Base-by-base conservation (phyloP, 106 monocot species). In the Phalaenopsis equestris region DNA sequence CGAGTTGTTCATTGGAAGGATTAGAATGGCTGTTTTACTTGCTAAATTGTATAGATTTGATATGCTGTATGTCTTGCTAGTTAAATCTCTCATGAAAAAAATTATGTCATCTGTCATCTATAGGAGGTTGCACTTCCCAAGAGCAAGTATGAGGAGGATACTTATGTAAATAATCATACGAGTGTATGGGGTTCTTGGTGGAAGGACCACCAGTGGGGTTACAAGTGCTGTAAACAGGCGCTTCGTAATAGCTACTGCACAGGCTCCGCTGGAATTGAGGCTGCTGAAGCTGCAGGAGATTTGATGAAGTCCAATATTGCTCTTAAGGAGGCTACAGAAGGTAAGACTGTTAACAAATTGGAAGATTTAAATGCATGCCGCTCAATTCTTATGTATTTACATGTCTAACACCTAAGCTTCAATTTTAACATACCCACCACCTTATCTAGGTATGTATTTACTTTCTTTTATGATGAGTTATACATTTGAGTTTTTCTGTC, bases 111-210 rank as follows among this genome's bases (percentile, higher is more conserved):
- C 30, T 73, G 36, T 3, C 48, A 12, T n/a, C 37, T 84, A 18
- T 83, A 94, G 88, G 96, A 97, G 83, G 81, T 81, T 30, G 47
- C 89, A 48, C 87, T 98, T 78, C 97, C 97, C 19, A 94, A 72
- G 78, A 94, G 94, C 81, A 98, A 98, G 42, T 98, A 94, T 38
- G 97, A 98, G 78, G 97, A 98, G 81, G 94, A 98, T 80, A 85
- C 89, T 4, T 94, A 81, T 77, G 88, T 89, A 30, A 98, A 98
- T 82, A 98, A 98, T 64, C 97, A 94, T 77, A 98, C 90, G 4
- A 81, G 72, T 81, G 94, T 94, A 15, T 98, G 97, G 97, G 97
- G 97, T 72, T 98, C 97, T 10, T 98, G 97, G 97, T 98, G 97
- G 97, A 98, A 89, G 85, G 92, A 98, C 82, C 89, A 92, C 56